Percentiles rank a stretch among this genome's conserved stretches.
Conservation (phyloP, 2,329 filamentous ascomycete genomes). For the Aspergillus viridinutans region DNA sequence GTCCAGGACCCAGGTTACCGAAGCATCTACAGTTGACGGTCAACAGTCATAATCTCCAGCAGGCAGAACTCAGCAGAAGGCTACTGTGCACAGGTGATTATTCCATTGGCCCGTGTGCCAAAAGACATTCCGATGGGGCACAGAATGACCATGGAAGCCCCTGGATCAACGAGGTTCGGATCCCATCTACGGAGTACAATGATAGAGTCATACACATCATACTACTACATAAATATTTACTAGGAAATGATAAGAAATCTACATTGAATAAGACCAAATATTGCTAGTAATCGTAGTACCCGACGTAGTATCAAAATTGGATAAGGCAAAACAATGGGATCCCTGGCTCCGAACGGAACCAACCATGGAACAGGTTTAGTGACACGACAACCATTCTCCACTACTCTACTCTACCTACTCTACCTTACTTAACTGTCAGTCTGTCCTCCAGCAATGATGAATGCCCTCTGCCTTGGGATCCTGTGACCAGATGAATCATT, state of each 20-base stretch:
- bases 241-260: too few relatives aligned
- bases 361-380: conserved; percentile 3
- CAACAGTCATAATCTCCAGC: neutral
- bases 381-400: neutral
- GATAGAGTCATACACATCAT: neutral
- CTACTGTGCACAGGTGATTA: neutral
- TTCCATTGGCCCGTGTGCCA: neutral
- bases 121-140: neutral
- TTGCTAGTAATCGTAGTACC: neutral
- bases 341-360: conserved; percentile 6
- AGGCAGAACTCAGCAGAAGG: neutral
- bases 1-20: neutral
- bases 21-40: neutral
- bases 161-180: neutral
- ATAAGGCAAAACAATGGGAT: conserved; percentile 2
- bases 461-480: neutral
- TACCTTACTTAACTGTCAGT: neutral
- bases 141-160: neutral
- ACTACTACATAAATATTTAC: neutral
- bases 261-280: too few relatives aligned
- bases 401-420: neutral
- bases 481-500: neutral
- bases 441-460: neutral
- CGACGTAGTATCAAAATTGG: neutral
- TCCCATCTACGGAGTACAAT: too few relatives aligned